These are phyloP conservation scores for Penicillium sp. DNA, from an alignment of 2,329 filamentous ascomycete genomes.

Conservation along the genomic window DNA sequence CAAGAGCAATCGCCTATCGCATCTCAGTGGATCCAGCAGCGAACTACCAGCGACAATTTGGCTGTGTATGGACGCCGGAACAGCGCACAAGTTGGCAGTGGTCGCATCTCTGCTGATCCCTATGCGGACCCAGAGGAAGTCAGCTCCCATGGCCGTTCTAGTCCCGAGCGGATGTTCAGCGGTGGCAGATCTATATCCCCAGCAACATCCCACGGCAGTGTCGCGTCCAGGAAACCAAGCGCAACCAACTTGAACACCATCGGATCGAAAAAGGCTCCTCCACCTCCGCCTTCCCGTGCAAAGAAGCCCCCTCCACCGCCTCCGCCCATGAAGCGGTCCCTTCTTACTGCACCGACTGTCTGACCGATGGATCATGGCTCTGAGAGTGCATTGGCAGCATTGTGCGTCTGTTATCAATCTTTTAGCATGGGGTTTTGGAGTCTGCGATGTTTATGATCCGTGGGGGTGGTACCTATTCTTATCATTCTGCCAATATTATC, in stretches of 20 bases:
- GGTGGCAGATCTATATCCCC: conserved; percentile 52
- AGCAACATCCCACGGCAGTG: conserved; percentile 51
- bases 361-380: conserved; percentile 15
- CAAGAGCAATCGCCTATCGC: conserved; percentile 51
- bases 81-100: conserved; percentile 47
- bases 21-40: conserved; percentile 46
- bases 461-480: conserved; percentile 6
- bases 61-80: conserved; percentile 42
- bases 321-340: conserved; percentile 59
- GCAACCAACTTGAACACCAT: conserved; percentile 41
- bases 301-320: conserved; percentile 65
- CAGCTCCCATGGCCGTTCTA: conserved; percentile 46
- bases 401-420: neutral
- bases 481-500: neutral
- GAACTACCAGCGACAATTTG: conserved; percentile 54
- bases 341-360: conserved; percentile 28
- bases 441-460: conserved; percentile 4
- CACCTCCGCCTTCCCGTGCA: conserved; percentile 58
- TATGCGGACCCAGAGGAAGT: conserved; percentile 50
- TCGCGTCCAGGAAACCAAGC: conserved; percentile 51
- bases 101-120: conserved; percentile 45
- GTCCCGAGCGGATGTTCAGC: conserved; percentile 48
- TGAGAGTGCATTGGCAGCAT: conserved; percentile 16
- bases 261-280: conserved; percentile 53
- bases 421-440: conserved; percentile 16